Conservation (phyloP, 2,329 filamentous ascomycete genomes). For the Fusarium sp. region DNA sequence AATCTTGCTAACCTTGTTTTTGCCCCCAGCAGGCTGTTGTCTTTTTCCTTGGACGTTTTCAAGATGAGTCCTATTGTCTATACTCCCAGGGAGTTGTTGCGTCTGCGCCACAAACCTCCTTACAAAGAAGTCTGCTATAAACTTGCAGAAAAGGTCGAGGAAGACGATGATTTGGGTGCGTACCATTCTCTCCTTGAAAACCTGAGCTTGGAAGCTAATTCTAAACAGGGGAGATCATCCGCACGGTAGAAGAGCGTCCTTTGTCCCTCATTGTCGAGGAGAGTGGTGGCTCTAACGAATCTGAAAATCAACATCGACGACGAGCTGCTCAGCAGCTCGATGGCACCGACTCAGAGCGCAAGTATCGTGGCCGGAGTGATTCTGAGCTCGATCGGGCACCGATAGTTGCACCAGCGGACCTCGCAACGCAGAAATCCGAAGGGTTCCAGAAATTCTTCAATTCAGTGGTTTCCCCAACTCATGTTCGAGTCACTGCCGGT, state of each 20-base stretch:
- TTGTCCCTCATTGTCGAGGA: slow-evolving; percentile 53
- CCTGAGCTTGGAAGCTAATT: slow-evolving; percentile 17
- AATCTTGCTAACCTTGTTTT: slow-evolving; percentile 51
- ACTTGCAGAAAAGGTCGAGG: slow-evolving; percentile 54
- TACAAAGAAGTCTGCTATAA: slow-evolving; percentile 48
- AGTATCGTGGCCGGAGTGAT: slow-evolving; percentile 61
- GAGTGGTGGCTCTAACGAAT: slow-evolving; percentile 14
- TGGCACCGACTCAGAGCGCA: slow-evolving; percentile 59
- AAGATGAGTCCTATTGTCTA: slow-evolving; percentile 62
- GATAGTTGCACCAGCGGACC: slow-evolving; percentile 65
- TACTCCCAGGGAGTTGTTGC: slow-evolving; percentile 60
- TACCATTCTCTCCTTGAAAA: neutral
- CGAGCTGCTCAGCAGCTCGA: slow-evolving; percentile 53
- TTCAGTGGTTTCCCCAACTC: slow-evolving; percentile 75
- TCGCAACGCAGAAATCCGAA: slow-evolving; percentile 69
- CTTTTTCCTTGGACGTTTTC: slow-evolving; percentile 57
- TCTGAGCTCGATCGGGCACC: slow-evolving; percentile 62
- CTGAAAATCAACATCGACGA: slow-evolving; percentile 27
- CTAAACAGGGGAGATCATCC: slow-evolving; percentile 51
- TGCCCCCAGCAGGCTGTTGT: slow-evolving; percentile 47
- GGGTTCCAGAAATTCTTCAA: slow-evolving; percentile 78
- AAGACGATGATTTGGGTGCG: slow-evolving; percentile 59
- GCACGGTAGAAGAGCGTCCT: slow-evolving; percentile 44
- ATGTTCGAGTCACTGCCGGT: slow-evolving; percentile 76
- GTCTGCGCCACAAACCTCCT: slow-evolving; percentile 49